Base-by-base conservation (phyloP, 148 eudicot genomes). In the Persicaria tinctoria region DNA sequence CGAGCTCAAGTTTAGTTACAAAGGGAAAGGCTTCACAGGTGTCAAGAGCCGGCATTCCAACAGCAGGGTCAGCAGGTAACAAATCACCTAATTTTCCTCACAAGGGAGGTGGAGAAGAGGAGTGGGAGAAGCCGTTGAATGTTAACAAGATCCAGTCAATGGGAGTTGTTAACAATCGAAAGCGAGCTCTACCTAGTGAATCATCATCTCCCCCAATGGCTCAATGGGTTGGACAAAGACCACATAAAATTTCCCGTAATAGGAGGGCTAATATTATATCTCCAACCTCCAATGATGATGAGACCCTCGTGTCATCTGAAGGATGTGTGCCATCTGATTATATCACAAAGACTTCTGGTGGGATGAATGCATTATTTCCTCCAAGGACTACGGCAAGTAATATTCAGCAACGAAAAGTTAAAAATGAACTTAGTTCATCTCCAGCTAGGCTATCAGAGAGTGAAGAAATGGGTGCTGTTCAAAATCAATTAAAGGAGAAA, bases 201-300 rank as follows among this genome's bases (percentile, higher is more conserved):
- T 79, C 92, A 73, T 82, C 97, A 46, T 91, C 95, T 44, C 89
- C 94, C 20, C 87, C 90, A 49, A 89, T 93, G 83, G 86, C 97
- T 76, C 94, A 93, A 74, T 91, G 95, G 97, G 95, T 72, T 68
- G 93, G 92, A 78, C 98, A 93, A 80, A 89, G 97, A 76, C 93
- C 94, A 48, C 97, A 88, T 63, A 91, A 93, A 74, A 91, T 88
- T 23, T 89, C 98, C 49, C 97, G 98, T 74, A 85, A 87, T 53
- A 85, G 98, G 82, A 91, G 97, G 84, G 83, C 97, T 62, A 89
- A 93, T 80, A 90, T 91, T 76, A 82, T 88, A 17, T 86, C 93
- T 53, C 97, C 93, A 13, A 92, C 93, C 68, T 83, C 95, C 71
- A 88, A 82, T 78, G 85, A 81, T 73, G 97, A 88, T 62, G 97